Evolutionary conservation across 2,329 filamentous ascomycete genomes (phyloP).

Genomic region (Thelonectria blattea): DNA sequence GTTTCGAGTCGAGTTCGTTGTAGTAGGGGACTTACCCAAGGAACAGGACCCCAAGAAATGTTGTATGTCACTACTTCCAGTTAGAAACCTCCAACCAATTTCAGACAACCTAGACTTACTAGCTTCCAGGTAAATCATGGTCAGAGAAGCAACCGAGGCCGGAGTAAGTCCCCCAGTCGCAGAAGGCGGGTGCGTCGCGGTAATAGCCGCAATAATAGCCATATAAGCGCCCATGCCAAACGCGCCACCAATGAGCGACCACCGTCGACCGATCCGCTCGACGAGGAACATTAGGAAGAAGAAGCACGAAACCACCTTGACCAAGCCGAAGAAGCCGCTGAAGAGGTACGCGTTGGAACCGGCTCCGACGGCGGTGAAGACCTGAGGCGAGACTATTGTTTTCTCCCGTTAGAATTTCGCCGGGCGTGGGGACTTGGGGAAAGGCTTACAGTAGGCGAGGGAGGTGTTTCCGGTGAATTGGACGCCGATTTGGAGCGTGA

Average conservation of each 20-base stretch:
- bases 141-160: slow-evolving; percentile 53
- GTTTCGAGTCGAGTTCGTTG: too few species aligned
- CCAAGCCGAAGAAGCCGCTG: slow-evolving; percentile 59
- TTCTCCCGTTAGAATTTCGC: slow-evolving; percentile 3
- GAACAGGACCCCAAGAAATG: slow-evolving; percentile 58
- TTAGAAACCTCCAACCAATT: neutral
- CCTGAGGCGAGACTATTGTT: slow-evolving; percentile 52
- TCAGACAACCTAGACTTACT: slow-evolving; percentile 28
- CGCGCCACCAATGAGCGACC: slow-evolving; percentile 55
- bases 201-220: slow-evolving; percentile 58
- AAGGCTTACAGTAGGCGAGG: slow-evolving; percentile 52
- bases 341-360: slow-evolving; percentile 54
- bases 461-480: slow-evolving; percentile 59
- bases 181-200: slow-evolving; percentile 50
- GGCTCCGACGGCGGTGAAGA: slow-evolving; percentile 57
- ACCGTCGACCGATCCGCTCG: slow-evolving; percentile 55
- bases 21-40: slow-evolving; percentile 46
- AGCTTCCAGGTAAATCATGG: slow-evolving; percentile 58
- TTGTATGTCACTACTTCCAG: slow-evolving; percentile 48
- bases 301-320: slow-evolving; percentile 55
- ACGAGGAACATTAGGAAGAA: slow-evolving; percentile 56
- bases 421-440: too few species aligned
- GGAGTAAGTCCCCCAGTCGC: slow-evolving; percentile 40
- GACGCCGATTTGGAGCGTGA: slow-evolving; percentile 55
- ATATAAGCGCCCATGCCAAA: slow-evolving; percentile 58